Percentiles rank a stretch among this genome's conserved stretches.
These are phyloP conservation scores for Cetraspora pellucida DNA, from an alignment of 192 early-diverging fungal species.

Conservation along the genomic window DNA sequence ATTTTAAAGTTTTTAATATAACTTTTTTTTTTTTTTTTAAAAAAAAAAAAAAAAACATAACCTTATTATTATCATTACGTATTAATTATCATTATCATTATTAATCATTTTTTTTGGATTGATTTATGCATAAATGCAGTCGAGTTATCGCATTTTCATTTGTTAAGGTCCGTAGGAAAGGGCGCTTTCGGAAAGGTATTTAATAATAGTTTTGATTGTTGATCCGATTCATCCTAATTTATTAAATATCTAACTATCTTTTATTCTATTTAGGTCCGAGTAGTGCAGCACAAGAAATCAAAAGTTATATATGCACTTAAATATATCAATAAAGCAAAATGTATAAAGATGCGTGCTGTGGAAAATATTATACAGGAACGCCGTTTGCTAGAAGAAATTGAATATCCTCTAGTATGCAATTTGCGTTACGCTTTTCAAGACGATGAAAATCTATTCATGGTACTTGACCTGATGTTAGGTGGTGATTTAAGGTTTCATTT, in stretches of 20 bases:
- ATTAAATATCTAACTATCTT: background rate
- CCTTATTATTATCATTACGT: too few relatives aligned
- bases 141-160: conserved; percentile 85
- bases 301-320: conserved; percentile 89
- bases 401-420: conserved; percentile 86
- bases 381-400: conserved; percentile 82
- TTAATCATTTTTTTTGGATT: background rate
- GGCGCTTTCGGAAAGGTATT: conserved; percentile 94
- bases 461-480: conserved; percentile 92
- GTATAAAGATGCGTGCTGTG: conserved; percentile 83
- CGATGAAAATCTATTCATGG: conserved; percentile 90
- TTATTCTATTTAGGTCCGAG: conserved; percentile 62
- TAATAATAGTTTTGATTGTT: background rate
- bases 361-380: conserved; percentile 92
- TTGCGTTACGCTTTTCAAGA: conserved; percentile 96
- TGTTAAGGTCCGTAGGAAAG: conserved; percentile 88
- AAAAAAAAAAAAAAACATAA: background rate
- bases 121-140: conserved; percentile 47
- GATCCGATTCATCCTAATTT: background rate
- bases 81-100: too few relatives aligned
- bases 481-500: conserved; percentile 92
- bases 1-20: background rate
- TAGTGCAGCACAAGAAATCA: conserved; percentile 85
- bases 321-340: conserved; percentile 95
- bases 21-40: background rate